phyloP scores from a whole-genome alignment of 2,329 filamentous ascomycete species.

The Verticillium klebahnii region DNA sequence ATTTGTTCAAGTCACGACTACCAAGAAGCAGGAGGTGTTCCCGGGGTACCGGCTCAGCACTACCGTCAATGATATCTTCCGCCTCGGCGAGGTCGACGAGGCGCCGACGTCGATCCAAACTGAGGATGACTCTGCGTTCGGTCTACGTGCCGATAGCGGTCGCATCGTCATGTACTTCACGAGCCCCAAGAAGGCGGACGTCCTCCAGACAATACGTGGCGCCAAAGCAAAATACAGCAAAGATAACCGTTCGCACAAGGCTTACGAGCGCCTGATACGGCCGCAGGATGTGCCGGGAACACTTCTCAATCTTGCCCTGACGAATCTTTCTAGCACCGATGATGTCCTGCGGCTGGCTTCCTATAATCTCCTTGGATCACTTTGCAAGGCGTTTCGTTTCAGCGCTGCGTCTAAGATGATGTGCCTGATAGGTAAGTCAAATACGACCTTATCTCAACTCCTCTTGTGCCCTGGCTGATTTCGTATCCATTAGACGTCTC shows the following conservation, averaged over 20 bases:
- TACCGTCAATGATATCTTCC: slow-evolving; percentile 66
- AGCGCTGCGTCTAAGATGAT: slow-evolving; percentile 56
- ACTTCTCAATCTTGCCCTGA: slow-evolving; percentile 61
- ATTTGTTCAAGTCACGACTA: slow-evolving; percentile 65
- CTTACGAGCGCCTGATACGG: slow-evolving; percentile 60
- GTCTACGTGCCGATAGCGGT: slow-evolving; percentile 62
- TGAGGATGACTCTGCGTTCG: slow-evolving; percentile 64
- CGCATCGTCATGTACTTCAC: slow-evolving; percentile 71
- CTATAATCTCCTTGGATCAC: slow-evolving; percentile 62
- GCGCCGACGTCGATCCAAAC: slow-evolving; percentile 59
- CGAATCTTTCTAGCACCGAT: slow-evolving; percentile 61
- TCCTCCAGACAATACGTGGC: slow-evolving; percentile 57
- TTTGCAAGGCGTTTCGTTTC: slow-evolving; percentile 66
- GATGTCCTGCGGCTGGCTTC: slow-evolving; percentile 56
- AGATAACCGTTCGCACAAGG: slow-evolving; percentile 55
- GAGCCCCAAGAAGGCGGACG: slow-evolving; percentile 58
- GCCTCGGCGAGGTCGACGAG: slow-evolving; percentile 63
- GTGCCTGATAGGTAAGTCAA: slow-evolving; percentile 51
- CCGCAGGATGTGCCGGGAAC: slow-evolving; percentile 69
- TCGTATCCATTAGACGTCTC: slow-evolving; percentile 44
- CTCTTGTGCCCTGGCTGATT: slow-evolving; percentile 3
- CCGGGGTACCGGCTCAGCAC: slow-evolving; percentile 57
- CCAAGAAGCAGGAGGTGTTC: slow-evolving; percentile 64
- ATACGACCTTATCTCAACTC: background rate
- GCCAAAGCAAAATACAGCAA: slow-evolving; percentile 63